phyloP scores from a whole-genome alignment of 176 grass and related monocot genomes.

The Musa beccarii region DNA sequence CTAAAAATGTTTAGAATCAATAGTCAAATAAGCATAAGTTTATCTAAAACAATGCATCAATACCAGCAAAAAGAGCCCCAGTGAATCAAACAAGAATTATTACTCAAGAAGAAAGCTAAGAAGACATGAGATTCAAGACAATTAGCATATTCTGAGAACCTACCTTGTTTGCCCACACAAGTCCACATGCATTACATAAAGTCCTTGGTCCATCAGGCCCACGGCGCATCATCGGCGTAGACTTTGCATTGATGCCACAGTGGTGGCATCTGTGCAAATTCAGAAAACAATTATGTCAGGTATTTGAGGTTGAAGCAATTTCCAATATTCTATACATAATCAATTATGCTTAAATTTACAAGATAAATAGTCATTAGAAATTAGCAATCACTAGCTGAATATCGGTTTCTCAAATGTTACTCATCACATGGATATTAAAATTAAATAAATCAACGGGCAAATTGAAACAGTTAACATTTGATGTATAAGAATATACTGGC shows the following conservation, averaged over 20 bases:
- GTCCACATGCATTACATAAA: conserved; percentile 76
- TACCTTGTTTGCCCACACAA: conserved; percentile 29
- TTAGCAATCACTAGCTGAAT: too few species aligned
- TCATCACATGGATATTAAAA: too few species aligned
- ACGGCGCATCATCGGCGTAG: conserved; percentile 94
- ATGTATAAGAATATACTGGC: too few species aligned
- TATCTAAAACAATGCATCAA: background rate
- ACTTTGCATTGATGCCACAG: conserved; percentile 54
- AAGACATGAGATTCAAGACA: background rate
- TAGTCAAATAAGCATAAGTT: too few species aligned
- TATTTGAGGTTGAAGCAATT: background rate
- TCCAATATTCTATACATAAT: background rate
- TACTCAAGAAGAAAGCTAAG: background rate
- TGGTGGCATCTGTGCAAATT: conserved; percentile 64
- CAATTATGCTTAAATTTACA: too few species aligned
- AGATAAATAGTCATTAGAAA: too few species aligned
- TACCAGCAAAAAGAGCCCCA: background rate
- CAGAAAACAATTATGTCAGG: background rate
- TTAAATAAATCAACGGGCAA: too few species aligned
- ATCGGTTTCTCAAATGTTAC: too few species aligned
- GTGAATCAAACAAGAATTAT: background rate
- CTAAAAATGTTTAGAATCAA: too few species aligned
- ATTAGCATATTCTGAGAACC: background rate
- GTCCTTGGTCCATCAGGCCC: conserved; percentile 95
- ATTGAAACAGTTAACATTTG: too few species aligned